Evolutionary conservation across 768 basidiomycete genomes (phyloP), one percentile per base, ranked within the genome.

Genomic region (Chlorophyllum brunneum): DNA sequence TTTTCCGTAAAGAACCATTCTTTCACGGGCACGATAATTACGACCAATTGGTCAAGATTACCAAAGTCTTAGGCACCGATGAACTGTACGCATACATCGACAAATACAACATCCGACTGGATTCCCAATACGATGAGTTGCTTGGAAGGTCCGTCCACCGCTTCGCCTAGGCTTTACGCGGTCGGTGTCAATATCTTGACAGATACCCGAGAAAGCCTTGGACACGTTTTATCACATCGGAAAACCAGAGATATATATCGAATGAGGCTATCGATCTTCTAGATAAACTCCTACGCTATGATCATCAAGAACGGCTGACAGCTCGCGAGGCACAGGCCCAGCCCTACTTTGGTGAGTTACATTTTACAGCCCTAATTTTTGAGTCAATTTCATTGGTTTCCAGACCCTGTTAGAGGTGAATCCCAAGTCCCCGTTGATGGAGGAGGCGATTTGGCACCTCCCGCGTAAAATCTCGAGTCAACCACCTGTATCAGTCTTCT

Each of bases 1-100:
- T 98, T 63, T 98, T 98, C 82, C 85, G 95, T 60, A 98, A 98
- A 68, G 95, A 98, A 67, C 95, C 95, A 20, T 97, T 98, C 75
- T 98, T 98, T 82, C 95, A 98, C 63, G 95, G 95, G 13, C 95
- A 97, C 65, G 95, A 98, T 70, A 98, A 98, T 70, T 95, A 95
- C 63, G 95, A 98, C 71, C 95, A 98, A 65, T 75, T 98, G 54
- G 95, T 95, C 64, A 98, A 97, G 74, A 98, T 98, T 58, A 86
- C 93, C 49, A 98, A 98, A 74, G 94, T 98, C 44, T 77, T 98
- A 55, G 95, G 95, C 39, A 98, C 95, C 4, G 95, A 98, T 59
- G 95, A 95, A 61, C 70, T 98, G 30, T 95, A 91, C 65, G 75
- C 83, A 37, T 98, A 98, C 68, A 82, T 92, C 56, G 91, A 94